Conservation (phyloP, 257 asterid species). For the Salvia splendens region DNA sequence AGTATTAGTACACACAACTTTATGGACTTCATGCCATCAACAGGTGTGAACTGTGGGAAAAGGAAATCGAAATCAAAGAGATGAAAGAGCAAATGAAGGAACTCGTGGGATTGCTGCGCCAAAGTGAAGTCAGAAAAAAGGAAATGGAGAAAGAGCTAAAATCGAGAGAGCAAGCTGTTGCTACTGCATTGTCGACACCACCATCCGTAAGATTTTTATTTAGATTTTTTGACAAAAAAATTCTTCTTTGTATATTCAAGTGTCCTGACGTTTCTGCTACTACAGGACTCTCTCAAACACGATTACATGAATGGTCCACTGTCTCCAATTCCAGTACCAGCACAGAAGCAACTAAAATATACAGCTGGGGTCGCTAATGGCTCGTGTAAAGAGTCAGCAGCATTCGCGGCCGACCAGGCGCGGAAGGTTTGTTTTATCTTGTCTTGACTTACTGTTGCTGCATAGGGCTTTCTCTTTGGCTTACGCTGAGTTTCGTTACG, state of each 20-base stretch:
- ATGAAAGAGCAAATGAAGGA: constrained; percentile 94
- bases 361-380: constrained; percentile 91
- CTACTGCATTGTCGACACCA: constrained; percentile 65
- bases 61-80: constrained; percentile 82
- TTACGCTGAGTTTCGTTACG: constrained; percentile 18
- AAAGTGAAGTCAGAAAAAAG: constrained; percentile 84
- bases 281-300: constrained; percentile 66
- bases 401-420: constrained; percentile 67
- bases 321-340: constrained; percentile 90
- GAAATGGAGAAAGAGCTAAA: constrained; percentile 82
- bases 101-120: constrained; percentile 75
- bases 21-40: neutral
- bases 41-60: constrained; percentile 94
- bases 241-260: neutral
- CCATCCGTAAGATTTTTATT: constrained; percentile 60
- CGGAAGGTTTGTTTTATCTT: constrained; percentile 61
- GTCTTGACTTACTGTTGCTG: constrained; percentile 11
- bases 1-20: too few relatives aligned
- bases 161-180: constrained; percentile 63
- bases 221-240: neutral
- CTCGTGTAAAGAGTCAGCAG: constrained; percentile 69
- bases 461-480: constrained; percentile 1
- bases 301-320: constrained; percentile 67
- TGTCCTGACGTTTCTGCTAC: constrained; percentile 16
- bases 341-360: constrained; percentile 95